Conservation (phyloP, 495 filamentous ascomycete species). For the Annulohypoxylon stygium region DNA sequence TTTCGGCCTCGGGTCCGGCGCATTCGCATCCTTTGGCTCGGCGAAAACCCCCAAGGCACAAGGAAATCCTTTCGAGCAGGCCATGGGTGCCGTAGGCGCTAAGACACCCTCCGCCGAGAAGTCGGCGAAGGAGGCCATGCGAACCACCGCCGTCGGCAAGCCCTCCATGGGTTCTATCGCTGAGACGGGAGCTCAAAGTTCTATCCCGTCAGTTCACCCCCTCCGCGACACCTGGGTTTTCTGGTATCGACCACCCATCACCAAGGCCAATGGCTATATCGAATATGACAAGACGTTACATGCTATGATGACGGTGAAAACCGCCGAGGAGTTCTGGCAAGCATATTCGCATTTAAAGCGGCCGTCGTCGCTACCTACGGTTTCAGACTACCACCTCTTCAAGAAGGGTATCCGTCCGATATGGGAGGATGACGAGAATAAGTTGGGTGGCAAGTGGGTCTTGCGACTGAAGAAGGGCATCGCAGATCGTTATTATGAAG, state of each 20-base stretch:
- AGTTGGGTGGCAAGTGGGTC: slow-evolving; percentile 96
- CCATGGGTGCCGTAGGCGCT: slow-evolving; percentile 70
- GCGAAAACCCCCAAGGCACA: slow-evolving; percentile 89
- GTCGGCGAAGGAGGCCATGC: slow-evolving; percentile 64
- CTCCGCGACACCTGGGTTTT: slow-evolving; percentile 94
- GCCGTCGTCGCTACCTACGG: slow-evolving; percentile 86
- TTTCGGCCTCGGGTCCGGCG: slow-evolving; percentile 93
- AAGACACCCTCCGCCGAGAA: slow-evolving; percentile 75
- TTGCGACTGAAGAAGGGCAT: slow-evolving; percentile 96
- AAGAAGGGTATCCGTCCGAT: slow-evolving; percentile 96
- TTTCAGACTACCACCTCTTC: slow-evolving; percentile 98
- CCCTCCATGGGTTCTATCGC: slow-evolving; percentile 59
- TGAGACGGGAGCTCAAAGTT: slow-evolving; percentile 52
- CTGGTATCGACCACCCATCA: slow-evolving; percentile 94
- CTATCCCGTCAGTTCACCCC: slow-evolving; percentile 60
- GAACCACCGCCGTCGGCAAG: slow-evolving; percentile 57
- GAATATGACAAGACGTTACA: slow-evolving; percentile 98
- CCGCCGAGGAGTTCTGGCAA: slow-evolving; percentile 93
- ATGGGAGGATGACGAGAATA: slow-evolving; percentile 99
- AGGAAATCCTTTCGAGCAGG: slow-evolving; percentile 81
- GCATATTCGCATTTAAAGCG: slow-evolving; percentile 91
- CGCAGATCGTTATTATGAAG: slow-evolving; percentile 97
- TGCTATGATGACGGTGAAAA: slow-evolving; percentile 82
- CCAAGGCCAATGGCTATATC: slow-evolving; percentile 86
- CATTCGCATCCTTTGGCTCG: slow-evolving; percentile 96